Evolutionary conservation across 495 filamentous ascomycete genomes (phyloP).

Genomic region (Cenococcum geophilum): DNA sequence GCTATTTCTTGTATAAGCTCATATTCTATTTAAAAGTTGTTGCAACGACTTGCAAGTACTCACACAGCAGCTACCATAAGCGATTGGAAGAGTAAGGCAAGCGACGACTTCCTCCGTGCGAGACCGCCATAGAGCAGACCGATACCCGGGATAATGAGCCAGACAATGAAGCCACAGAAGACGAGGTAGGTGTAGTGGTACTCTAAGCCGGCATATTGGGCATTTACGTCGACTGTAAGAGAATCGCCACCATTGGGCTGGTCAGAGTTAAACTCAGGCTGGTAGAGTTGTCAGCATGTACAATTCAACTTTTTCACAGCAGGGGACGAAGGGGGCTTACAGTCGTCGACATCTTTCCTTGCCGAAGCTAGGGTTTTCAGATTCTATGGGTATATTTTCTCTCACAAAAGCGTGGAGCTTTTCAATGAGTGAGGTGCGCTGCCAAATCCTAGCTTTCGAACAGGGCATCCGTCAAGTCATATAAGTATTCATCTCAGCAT

Average conservation of each 20-base stretch:
- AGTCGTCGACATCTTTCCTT: conserved; percentile 1
- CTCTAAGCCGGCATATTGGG: conserved; percentile 46
- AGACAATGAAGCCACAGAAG: conserved; percentile 50
- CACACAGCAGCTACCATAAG: conserved; percentile 41
- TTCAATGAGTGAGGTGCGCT: background rate
- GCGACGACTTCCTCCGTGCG: conserved; percentile 51
- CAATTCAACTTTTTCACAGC: background rate
- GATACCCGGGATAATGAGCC: conserved; percentile 56
- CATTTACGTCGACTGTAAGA: conserved; percentile 43
- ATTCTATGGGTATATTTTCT: too few species aligned
- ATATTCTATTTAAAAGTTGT: background rate
- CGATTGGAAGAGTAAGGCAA: conserved; percentile 54
- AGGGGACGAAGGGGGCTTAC: background rate
- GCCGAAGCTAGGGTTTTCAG: background rate
- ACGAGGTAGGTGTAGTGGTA: conserved; percentile 50
- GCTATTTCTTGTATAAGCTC: conserved; percentile 6
- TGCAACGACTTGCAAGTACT: background rate
- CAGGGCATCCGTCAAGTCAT: background rate
- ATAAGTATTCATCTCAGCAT: background rate
- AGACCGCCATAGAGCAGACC: conserved; percentile 55
- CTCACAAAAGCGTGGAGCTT: background rate
- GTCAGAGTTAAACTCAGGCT: conserved; percentile 33
- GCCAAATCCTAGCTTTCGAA: background rate
- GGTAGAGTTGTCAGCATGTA: conserved; percentile 14
- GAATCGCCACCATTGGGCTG: conserved; percentile 36